These are phyloP conservation scores for Aspergillus japonicus DNA, from an alignment of 2,329 filamentous ascomycete genomes.

Conservation along the genomic window DNA sequence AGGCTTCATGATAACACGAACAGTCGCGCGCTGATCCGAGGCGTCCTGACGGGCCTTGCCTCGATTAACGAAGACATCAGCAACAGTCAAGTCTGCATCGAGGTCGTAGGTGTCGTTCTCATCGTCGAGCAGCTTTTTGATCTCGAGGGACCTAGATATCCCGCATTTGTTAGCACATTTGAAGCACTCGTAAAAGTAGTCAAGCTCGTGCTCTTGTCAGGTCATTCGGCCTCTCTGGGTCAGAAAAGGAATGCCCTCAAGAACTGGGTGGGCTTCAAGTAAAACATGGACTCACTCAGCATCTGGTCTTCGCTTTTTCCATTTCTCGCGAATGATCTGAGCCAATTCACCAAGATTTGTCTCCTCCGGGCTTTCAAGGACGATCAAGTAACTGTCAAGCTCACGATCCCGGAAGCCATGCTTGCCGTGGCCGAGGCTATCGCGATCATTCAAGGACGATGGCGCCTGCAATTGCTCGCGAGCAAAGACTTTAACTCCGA, in stretches of 20 bases:
- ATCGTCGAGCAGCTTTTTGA: constrained; percentile 41
- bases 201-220: background rate
- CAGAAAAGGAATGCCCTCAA: no score
- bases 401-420: constrained; percentile 13
- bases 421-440: constrained; percentile 15
- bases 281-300: constrained; percentile 29
- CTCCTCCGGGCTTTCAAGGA: constrained; percentile 32
- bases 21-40: constrained; percentile 34
- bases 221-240: background rate
- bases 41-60: constrained; percentile 36
- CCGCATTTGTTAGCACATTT: constrained; percentile 4
- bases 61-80: constrained; percentile 40
- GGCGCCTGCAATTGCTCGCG: constrained; percentile 24
- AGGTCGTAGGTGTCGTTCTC: constrained; percentile 33
- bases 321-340: constrained; percentile 33
- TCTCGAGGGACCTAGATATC: constrained; percentile 32
- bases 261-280: background rate
- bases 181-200: background rate
- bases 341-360: constrained; percentile 32
- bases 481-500: constrained; percentile 36
- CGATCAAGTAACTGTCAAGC: constrained; percentile 32
- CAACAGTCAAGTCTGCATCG: constrained; percentile 34
- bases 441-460: constrained; percentile 13
- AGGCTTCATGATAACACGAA: constrained; percentile 37
- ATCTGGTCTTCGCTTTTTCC: constrained; percentile 33